These are phyloP conservation scores for Davidsoniella eucalypti DNA, from an alignment of 2,329 filamentous ascomycete genomes.

Conservation along the genomic window DNA sequence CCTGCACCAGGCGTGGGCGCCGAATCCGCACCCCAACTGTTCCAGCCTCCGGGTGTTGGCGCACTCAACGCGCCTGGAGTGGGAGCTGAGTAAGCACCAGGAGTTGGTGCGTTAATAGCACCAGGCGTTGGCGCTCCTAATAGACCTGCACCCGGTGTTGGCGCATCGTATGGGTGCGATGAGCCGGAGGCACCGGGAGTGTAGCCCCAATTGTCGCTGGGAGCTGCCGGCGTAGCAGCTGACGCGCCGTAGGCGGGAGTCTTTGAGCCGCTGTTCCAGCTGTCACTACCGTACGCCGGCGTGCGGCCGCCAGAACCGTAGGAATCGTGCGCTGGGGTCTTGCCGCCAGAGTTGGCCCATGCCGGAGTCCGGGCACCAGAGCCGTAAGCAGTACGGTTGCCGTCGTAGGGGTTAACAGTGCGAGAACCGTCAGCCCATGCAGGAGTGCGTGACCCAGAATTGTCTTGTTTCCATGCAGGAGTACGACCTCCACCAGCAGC, in stretches of 20 bases:
- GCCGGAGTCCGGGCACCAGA: slow-evolving; percentile 55
- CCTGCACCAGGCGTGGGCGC: slow-evolving; percentile 47
- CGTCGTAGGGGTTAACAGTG: slow-evolving; percentile 55
- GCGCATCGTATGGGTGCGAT: slow-evolving; percentile 47
- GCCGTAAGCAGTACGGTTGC: slow-evolving; percentile 63
- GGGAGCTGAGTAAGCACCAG: slow-evolving; percentile 49
- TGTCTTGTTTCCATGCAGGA: slow-evolving; percentile 43
- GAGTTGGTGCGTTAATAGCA: slow-evolving; percentile 52
- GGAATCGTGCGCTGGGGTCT: slow-evolving; percentile 49
- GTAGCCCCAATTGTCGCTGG: slow-evolving; percentile 43
- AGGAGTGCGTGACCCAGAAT: slow-evolving; percentile 46
- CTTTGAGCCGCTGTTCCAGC: slow-evolving; percentile 54
- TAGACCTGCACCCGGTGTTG: slow-evolving; percentile 43
- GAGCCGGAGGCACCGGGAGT: slow-evolving; percentile 32
- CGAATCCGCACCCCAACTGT: slow-evolving; percentile 43
- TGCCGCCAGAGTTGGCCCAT: slow-evolving; percentile 50
- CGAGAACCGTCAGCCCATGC: slow-evolving; percentile 54
- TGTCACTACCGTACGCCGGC: slow-evolving; percentile 44
- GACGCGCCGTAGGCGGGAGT: slow-evolving; percentile 57
- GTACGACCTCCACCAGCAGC: slow-evolving; percentile 39
- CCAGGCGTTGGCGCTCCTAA: slow-evolving; percentile 43
- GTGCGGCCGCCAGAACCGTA: slow-evolving; percentile 55
- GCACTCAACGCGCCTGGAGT: slow-evolving; percentile 45
- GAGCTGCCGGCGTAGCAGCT: slow-evolving; percentile 41
- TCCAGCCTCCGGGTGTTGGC: slow-evolving; percentile 52